phyloP scores from a whole-genome alignment of 208 protist genomes.

The Herpetomonas tarakana region DNA sequence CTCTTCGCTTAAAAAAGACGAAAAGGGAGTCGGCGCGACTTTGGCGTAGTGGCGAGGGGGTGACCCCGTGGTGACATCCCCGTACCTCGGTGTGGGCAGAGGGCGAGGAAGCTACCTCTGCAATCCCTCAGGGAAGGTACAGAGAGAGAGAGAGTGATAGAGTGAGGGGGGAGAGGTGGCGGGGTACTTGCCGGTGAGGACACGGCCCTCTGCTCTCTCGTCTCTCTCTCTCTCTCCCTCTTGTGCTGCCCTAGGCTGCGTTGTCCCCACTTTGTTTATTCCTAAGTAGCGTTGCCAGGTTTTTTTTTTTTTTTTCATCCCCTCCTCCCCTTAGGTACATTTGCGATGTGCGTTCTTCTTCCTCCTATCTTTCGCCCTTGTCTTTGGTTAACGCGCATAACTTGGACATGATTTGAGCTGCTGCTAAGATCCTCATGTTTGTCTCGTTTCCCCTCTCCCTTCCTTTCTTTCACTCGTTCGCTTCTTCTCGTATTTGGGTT shows the following conservation, averaged over 20 bases:
- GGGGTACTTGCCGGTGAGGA: too few species aligned
- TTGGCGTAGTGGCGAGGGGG: neutral
- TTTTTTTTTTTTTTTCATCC: conserved; percentile 11
- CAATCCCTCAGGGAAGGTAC: too few species aligned
- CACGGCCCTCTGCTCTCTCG: too few species aligned
- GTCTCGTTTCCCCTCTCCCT: neutral
- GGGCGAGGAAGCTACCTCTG: too few species aligned
- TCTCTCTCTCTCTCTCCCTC: too few species aligned
- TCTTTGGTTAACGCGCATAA: conserved; percentile 3
- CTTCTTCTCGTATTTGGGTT: neutral
- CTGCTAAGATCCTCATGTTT: neutral
- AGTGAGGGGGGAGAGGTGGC: too few species aligned
- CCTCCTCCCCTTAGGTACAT: neutral
- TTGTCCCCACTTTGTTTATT: too few species aligned
- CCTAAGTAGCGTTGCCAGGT: too few species aligned
- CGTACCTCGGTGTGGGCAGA: too few species aligned
- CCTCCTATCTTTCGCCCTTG: neutral
- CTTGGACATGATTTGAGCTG: neutral
- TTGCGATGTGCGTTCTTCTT: neutral
- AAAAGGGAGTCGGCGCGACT: neutral
- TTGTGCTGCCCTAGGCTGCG: too few species aligned
- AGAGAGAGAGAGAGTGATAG: too few species aligned
- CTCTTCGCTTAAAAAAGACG: conserved; percentile 11
- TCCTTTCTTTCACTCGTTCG: neutral
- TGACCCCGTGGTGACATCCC: neutral